Evolutionary conservation across 176 grass and related monocot genomes (phyloP), one percentile per base, ranked within the genome.

Genomic region (Poa pratensis): DNA sequence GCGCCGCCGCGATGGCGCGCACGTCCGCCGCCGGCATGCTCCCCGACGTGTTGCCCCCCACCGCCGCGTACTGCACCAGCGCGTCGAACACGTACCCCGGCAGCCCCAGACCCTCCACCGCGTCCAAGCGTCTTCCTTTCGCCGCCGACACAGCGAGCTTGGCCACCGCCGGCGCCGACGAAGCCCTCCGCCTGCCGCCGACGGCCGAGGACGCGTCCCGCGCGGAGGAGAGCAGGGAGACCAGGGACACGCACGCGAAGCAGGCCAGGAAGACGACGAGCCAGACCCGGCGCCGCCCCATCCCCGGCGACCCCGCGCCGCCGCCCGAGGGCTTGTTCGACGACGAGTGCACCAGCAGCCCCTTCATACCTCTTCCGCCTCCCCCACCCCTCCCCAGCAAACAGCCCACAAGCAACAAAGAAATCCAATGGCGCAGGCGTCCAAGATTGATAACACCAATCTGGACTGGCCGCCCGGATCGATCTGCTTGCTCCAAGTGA

Each of bases 71-170:
- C 77, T 95, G 93, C 19, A 98, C 83, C 70, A 95, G 80, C 3
- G 95, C 88, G 77, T 98, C 87, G 72, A 94, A 98, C 70, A 98
- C 91, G 82, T 94, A 85, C 3, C 81, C 64, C 19, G 92, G 92
- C 48, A 94, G 69, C 0, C 62, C 85, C 6, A 46, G 53, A 9
- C 65, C 78, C 1, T 10, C 5, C 19, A 10, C 48, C 16, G 62
- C 62, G 28, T 27, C 34, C 6, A 64, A 6, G 62, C 7, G 62
- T 0, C 27, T 20, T 1, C 11, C 54, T 16, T 2, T 32, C 11
- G n/a, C 7, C 14, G 42, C 20, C 5, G 55, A 24, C 20, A 17
- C 61, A 37, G 66, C 51, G 65, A 72, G 54, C 20, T 51, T 55
- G 13, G 24, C 20, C 66, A 68, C 17, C n/a, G 12, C 14, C 14